Base-by-base conservation (phyloP, 768 basidiomycete species). In the Pleurotus cornucopiae region DNA sequence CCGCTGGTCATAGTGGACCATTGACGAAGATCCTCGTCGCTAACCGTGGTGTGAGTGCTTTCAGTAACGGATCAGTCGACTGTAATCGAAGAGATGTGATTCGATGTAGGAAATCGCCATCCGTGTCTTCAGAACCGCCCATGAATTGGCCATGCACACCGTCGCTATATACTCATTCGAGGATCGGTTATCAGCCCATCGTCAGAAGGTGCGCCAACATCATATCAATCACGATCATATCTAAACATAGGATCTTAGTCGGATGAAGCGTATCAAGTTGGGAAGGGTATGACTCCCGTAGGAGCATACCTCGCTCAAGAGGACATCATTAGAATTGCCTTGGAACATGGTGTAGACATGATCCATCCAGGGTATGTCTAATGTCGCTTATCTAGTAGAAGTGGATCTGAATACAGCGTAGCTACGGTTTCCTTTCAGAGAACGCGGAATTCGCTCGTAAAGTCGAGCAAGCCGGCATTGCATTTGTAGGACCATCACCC, bases 301-400 rank as follows among this genome's bases (percentile, higher is more conserved):
- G 97, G 79, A 14, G 97, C 97, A 7, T 99, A 99, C 71, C 89
- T 99, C 60, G 88, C 95, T 2, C 95, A 98, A 70, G 94, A 98
- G 64, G 94, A 97, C 66, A 98, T 99, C 72, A 94, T 99, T 73
- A 77, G 86, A 60, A 88, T 94, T 62, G 93, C 94, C n/a, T 80
- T 98, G 44, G 95, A 98, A 72, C 94, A 98, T 71, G 95, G 93
- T 21, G 97, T 99, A 21, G 96, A 98, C 69, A 98, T 99, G 97
- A 98, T 99, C 67, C 97, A 98, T 73, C 97, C 94, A 9, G 94
- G 95, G 92, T 94, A 63, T 66, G 78, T 49, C 43, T 20, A 34
- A 54, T 16, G 49, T 34, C 49, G 57, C 38, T 14, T 44, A 38
- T 39, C 25, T 37, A 18, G 2, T 47, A 46, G 26, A 59, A 37